Conservation (phyloP, 805 yeast genomes). For the Grigorovia humatica region DNA sequence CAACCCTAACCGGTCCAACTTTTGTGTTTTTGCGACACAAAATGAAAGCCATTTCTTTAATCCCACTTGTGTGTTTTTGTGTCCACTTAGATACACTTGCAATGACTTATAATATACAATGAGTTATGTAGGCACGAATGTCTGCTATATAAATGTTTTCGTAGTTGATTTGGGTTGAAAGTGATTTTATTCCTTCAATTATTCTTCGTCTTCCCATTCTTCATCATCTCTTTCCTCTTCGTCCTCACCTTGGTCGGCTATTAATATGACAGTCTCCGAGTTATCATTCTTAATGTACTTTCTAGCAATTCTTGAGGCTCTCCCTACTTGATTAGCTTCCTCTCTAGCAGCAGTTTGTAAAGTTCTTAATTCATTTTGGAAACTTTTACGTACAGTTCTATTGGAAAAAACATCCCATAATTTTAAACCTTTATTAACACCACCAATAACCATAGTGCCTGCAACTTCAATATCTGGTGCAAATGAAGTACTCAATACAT, state of each 20-base stretch:
- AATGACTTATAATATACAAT: neutral
- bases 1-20: too few species aligned
- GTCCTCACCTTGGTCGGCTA: conserved; percentile 55
- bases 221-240: conserved; percentile 34
- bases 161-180: neutral
- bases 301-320: conserved; percentile 65
- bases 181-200: neutral
- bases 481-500: conserved; percentile 71
- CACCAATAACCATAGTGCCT: conserved; percentile 80
- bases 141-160: neutral
- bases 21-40: too few species aligned
- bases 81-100: neutral
- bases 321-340: conserved; percentile 45
- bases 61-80: neutral
- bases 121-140: neutral
- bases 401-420: conserved; percentile 90
- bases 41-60: too few species aligned
- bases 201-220: conserved; percentile 2
- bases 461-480: conserved; percentile 81
- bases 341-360: conserved; percentile 49
- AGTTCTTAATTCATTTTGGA: conserved; percentile 45
- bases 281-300: conserved; percentile 44
- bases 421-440: conserved; percentile 73
- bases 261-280: conserved; percentile 48
- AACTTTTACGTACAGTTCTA: conserved; percentile 59